Evolutionary conservation across 2,329 filamentous ascomycete species (phyloP), one percentile per base, ranked within the genome.

Genomic region (Ceratocystis cacaofunesta): DNA sequence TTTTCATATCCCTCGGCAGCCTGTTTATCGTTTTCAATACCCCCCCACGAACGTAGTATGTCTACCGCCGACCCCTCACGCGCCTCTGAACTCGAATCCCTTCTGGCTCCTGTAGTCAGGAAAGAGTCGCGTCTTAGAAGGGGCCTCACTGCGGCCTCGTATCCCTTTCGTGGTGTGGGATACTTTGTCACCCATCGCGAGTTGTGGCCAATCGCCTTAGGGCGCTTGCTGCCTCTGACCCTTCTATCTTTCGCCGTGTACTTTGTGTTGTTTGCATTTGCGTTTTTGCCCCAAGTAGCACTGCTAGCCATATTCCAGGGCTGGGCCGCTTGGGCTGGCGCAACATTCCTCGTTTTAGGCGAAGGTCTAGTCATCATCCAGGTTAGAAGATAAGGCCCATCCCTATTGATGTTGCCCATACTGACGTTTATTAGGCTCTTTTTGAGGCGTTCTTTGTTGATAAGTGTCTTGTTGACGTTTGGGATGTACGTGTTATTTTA

Each of bases 241-340:
- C 77, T 96, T 15, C 86, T 96, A 12, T 96, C 92, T 0, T 78
- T 87, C 15, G 84, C 94, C 65, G 88, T 96, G 15, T 89, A 96
- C 68, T 78, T 86, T n/a, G 79, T 95, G 22, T 83, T 97, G 22
- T 97, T 97, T 75, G 79, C 90, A 12, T 95, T 94, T 75, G 80
- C 90, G 0, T 97, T 95, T 70, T 76, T 96, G 2, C 92, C 92
- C 0, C 90, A 97, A 73, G 90, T 90, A 65, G 89, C 89, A 1
- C 89, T 99, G 71, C 82, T 99, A 25, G 86, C 88, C 17, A 83
- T 97, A 70, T 97, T 96, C 74, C 92, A 97, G 71, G 88, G 88
- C 25, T 82, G 85, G 67, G 86, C 86, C 36, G 94, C 94, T n/a
- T 95, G 90, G 89, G 76, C 96, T 66, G 96, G 90, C 71, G 91